Evolutionary conservation across 805 yeast genomes (phyloP), one percentile per base, ranked within the genome.

Genomic region (Teunomyces cretensis): DNA sequence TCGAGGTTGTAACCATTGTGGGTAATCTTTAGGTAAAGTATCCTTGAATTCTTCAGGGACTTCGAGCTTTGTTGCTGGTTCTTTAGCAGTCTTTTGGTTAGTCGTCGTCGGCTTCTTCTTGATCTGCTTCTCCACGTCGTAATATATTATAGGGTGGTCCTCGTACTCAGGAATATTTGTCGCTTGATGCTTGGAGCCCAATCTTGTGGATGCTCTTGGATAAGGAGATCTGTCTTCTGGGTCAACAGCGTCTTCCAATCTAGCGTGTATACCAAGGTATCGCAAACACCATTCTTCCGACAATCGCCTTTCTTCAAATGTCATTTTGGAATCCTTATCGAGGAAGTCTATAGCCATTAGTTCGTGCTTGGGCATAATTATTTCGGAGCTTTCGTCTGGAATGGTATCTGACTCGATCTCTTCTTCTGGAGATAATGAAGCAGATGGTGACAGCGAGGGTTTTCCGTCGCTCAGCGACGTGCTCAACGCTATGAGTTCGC

Each of bases 251-350:
- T 87, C 95, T 57, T 86, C 92, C 19, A 86, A 62, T 37, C 78
- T 72, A 1, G 88, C 79, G 60, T 87, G 86, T 67, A 83, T 74
- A 1, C 96, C 96, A 19, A 88, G 70, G 56, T 86, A 89, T 51
- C 95, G 65, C 68, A 82, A 85, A 2, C 83, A 84, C 96, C 96
- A 89, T 56, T 83, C 89, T 61, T 83, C 88, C n/a, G 64, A 48
- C 27, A 74, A 65, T 45, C 88, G 58, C 49, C 88, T 61, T 46
- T 79, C 67, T 31, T 70, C 65, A 14, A 77, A 59, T 0, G 78
- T 56, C 2, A 70, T 47, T 2, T 55, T 42, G 1, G 57, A 54
- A 55, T 83, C 89, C 5, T 67, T 65, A 30, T 66, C 63, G 22
- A 83, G 57, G 53, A 82, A 83, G 14, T 71, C 71, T 4, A 69